Evolutionary conservation across 352 stramenopile genomes (phyloP).

Genomic region (Phytopythium mirpurense): DNA sequence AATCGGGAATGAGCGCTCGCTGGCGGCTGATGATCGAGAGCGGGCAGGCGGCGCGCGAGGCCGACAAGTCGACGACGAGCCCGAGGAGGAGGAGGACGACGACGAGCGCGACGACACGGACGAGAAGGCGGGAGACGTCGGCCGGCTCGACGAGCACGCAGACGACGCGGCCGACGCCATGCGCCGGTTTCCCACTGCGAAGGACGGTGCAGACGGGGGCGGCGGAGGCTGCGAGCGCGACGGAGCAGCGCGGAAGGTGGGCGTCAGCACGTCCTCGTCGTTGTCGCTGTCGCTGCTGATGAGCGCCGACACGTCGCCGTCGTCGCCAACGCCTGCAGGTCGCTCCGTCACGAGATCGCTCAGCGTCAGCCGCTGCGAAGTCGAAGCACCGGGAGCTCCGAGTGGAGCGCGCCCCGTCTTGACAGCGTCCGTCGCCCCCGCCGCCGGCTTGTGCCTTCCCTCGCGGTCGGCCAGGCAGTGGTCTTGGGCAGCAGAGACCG

Average conservation of each 20-base stretch:
- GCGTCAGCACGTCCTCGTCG: slow-evolving; percentile 58
- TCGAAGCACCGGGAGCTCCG: neutral
- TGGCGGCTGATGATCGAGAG: neutral
- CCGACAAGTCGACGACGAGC: slow-evolving; percentile 7
- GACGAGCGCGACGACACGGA: slow-evolving; percentile 37
- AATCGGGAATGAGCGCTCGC: neutral
- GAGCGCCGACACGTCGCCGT: slow-evolving; percentile 65
- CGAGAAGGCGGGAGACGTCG: slow-evolving; percentile 39
- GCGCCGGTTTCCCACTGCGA: neutral
- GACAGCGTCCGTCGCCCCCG: neutral
- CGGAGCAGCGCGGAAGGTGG: slow-evolving; percentile 6
- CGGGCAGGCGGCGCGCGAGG: neutral
- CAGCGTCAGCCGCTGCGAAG: neutral
- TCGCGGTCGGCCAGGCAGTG: neutral
- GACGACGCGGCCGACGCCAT: slow-evolving; percentile 13
- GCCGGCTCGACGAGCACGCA: slow-evolving; percentile 32
- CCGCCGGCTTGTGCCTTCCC: no score
- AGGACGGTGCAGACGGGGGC: neutral
- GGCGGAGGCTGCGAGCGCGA: neutral
- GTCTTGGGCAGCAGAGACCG: neutral
- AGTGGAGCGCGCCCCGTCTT: neutral
- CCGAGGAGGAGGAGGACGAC: slow-evolving; percentile 32
- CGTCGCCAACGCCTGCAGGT: slow-evolving; percentile 15
- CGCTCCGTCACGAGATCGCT: neutral
- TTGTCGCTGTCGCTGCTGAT: slow-evolving; percentile 79